Conservation (phyloP, 2,329 filamentous ascomycete species). For the Pseudogymnoascus pannorum region DNA sequence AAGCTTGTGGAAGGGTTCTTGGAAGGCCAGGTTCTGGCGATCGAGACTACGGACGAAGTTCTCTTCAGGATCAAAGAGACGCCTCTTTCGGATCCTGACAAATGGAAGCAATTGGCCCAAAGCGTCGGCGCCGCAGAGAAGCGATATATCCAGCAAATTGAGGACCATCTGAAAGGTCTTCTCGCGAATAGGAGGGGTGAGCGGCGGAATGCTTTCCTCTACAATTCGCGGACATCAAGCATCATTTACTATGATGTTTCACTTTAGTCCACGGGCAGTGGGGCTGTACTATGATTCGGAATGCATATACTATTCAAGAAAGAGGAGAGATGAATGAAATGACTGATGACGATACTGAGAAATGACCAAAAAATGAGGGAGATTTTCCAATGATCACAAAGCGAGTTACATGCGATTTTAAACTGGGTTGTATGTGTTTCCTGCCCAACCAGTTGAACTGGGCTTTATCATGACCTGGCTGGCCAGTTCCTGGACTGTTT, state of each 20-base stretch:
- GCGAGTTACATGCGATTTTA: background rate
- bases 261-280: constrained; percentile 18
- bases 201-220: constrained; percentile 72
- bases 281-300: background rate
- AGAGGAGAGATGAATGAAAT: background rate
- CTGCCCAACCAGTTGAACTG: background rate
- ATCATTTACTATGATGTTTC: constrained; percentile 80
- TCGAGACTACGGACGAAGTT: constrained; percentile 80
- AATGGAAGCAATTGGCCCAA: constrained; percentile 77
- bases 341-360: background rate
- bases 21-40: constrained; percentile 73
- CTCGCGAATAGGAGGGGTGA: constrained; percentile 51
- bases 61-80: constrained; percentile 71
- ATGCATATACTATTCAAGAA: background rate
- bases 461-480: background rate
- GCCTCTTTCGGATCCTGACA: constrained; percentile 69
- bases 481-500: background rate
- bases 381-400: background rate
- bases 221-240: constrained; percentile 80
- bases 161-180: constrained; percentile 63
- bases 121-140: constrained; percentile 68
- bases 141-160: constrained; percentile 75
- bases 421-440: background rate
- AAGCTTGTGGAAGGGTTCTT: constrained; percentile 64
- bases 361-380: background rate